Evolutionary conservation across 2,329 filamentous ascomycete species (phyloP), one percentile per base, ranked within the genome.

Genomic region (Talaromyces verruculosus): DNA sequence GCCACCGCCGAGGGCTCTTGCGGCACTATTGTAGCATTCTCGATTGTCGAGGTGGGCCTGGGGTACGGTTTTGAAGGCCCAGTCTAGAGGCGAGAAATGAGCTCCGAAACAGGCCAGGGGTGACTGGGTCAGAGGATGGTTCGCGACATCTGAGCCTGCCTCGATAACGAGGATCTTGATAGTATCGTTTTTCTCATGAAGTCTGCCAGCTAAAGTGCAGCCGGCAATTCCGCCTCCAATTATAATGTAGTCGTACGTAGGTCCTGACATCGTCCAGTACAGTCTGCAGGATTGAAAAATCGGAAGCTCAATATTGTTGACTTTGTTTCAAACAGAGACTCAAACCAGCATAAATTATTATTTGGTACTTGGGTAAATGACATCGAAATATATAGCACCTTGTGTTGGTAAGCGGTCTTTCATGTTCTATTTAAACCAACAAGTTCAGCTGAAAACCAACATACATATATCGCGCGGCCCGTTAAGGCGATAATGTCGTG

Each of bases 1-100:
- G 4, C 78, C 75, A 0, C 81, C 82, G 0, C 79, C 77, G 3
- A 84, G 72, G 2, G 75, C 78, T 62, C 81, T 83, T 0, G 59
- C 67, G 13, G 61, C 55, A 33, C n/a, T 19, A 15, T 37, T 53
- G 17, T 19, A 25, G n/a, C 28, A 79, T 28, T 35, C 7, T 17
- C 64, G 47, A 45, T 68, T 47, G 3, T 59, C 39, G 33, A 41
- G 43, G 7, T 47, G 43, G 13, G 28, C 22, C 41, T 61, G 41
- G 1, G 59, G 59, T 28, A 33, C 59, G 17, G 17, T 61, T 25
- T 25, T n/a, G 17, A 19, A 33, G 39, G 28, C 22, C 59, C 41
- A 61, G 41, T 61, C 28, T 3, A 61, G n/a, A 5, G 43, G 37
- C 3, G 41, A 49, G 28, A 30, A 19, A 39, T 39, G 61, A 43